Percentiles rank a stretch among this genome's conserved stretches.
These are phyloP conservation scores for Fagopyrum homotropicum DNA, from an alignment of 148 eudicot genomes.

Conservation along the genomic window DNA sequence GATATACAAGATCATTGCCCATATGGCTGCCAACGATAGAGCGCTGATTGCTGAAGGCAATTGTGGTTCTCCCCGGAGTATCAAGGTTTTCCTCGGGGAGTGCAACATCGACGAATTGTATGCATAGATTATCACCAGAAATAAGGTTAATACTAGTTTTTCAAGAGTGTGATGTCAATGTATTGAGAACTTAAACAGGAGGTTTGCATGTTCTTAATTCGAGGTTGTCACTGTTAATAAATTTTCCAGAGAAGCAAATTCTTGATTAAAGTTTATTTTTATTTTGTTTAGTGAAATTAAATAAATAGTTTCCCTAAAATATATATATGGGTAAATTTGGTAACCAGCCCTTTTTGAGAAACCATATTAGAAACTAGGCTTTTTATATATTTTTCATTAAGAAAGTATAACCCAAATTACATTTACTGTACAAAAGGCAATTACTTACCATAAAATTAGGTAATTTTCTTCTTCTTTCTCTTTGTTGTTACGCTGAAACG, in stretches of 20 bases:
- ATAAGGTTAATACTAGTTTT: neutral
- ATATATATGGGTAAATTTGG: too few species aligned
- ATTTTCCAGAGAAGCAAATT: neutral
- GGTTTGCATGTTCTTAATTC: neutral
- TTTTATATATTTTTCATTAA: too few species aligned
- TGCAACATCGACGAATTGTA: constrained; percentile 73
- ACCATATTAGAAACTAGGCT: too few species aligned
- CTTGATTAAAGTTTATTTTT: too few species aligned
- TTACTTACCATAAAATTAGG: too few species aligned
- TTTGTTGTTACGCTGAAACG: too few species aligned
- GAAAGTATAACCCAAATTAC: too few species aligned
- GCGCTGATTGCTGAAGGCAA: constrained; percentile 78
- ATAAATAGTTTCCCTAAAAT: too few species aligned
- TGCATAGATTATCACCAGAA: constrained; percentile 22
- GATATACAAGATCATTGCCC: constrained; percentile 88
- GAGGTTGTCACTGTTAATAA: neutral
- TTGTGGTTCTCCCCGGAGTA: constrained; percentile 92
- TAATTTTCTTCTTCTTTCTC: too few species aligned
- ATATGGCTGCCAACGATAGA: constrained; percentile 98
- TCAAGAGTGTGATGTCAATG: neutral
- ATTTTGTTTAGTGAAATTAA: too few species aligned
- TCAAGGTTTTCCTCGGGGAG: constrained; percentile 85
- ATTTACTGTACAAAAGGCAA: too few species aligned
- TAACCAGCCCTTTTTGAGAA: too few species aligned
- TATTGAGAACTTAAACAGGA: neutral